Evolutionary conservation across 1,139 yeast genomes (phyloP), one percentile per base, ranked within the genome.

Genomic region (Lodderomyces theae): DNA sequence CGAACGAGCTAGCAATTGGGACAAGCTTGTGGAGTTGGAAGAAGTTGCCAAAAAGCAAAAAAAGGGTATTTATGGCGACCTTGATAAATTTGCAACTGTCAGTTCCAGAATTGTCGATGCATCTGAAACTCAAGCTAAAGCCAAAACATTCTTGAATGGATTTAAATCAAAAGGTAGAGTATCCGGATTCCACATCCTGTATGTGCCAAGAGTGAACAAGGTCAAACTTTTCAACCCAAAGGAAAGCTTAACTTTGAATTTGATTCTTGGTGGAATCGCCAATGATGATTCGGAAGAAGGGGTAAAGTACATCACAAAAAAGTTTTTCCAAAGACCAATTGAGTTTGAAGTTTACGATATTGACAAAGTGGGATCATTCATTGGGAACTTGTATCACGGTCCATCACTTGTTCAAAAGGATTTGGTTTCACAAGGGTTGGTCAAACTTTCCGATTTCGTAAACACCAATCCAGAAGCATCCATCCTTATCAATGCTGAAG

Each of bases 281-380:
- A 76, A 74, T 51, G 72, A 60, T 57, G 74, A 72, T 38, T 66
- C 71, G 2, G 67, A 78, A 5, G 79, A 75, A 18, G 88, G 87
- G 1, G 58, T 79, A 35, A 76, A 72, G 38, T 80, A 65, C 53
- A 73, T 82, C 49, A 72, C 71, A 53, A 73, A 70, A 46, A 74
- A 75, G 48, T 71, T 77, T 41, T 70, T 81, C 58, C 96, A 88
- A 65, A 76, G 88, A 55, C 86, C 80, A 49, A 84, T 86, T 37
- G 81, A 77, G 50, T 69, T 87, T 50, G 83, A 82, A 42, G 75
- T 87, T 21, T 77, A 79, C 49, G 83, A 78, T 45, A 75, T 77
- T 42, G 96, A 88, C 58, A 85, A 82, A 56, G 72, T 83, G 45
- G 96, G 96, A 44, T 86, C 86, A 0, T 88, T 87, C 52, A 79